Evolutionary conservation across 2,329 filamentous ascomycete genomes (phyloP).

Genomic region (Trichoderma breve): DNA sequence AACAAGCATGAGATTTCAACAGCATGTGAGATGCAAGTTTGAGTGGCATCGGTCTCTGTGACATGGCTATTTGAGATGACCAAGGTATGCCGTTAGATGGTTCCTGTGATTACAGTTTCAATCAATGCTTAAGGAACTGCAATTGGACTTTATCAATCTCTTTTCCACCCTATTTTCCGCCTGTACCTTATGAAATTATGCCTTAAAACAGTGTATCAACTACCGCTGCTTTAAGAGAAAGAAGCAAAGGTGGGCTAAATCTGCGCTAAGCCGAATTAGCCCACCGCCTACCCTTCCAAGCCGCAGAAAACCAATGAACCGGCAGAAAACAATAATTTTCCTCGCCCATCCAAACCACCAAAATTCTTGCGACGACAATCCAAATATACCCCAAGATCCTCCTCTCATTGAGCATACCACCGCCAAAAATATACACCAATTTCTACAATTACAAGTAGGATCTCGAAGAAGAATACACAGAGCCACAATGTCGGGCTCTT

Average conservation of each 20-base stretch:
- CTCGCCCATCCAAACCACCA: slow-evolving; percentile 9
- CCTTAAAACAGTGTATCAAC: background rate
- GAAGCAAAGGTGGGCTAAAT: background rate
- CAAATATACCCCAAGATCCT: background rate
- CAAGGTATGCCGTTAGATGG: background rate
- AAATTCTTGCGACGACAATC: slow-evolving; percentile 7
- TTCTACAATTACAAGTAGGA: background rate
- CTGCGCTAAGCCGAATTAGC: background rate
- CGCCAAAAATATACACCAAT: background rate
- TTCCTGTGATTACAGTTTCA: background rate
- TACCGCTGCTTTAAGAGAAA: background rate
- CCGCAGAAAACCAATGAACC: slow-evolving; percentile 5
- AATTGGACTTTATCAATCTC: background rate
- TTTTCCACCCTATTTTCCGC: background rate
- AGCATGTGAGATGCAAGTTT: background rate
- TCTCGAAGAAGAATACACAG: background rate
- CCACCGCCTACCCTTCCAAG: slow-evolving; percentile 19
- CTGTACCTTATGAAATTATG: background rate
- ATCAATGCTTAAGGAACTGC: background rate
- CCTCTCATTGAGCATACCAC: background rate
- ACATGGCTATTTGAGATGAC: background rate
- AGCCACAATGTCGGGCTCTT: slow-evolving; percentile 37
- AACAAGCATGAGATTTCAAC: background rate
- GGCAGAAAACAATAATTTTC: slow-evolving; percentile 21
- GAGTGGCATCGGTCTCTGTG: background rate